Percentiles rank a stretch among this genome's conserved stretches.
phyloP scores from a whole-genome alignment of 805 yeast species.

The Jamesozyma lodderae region DNA sequence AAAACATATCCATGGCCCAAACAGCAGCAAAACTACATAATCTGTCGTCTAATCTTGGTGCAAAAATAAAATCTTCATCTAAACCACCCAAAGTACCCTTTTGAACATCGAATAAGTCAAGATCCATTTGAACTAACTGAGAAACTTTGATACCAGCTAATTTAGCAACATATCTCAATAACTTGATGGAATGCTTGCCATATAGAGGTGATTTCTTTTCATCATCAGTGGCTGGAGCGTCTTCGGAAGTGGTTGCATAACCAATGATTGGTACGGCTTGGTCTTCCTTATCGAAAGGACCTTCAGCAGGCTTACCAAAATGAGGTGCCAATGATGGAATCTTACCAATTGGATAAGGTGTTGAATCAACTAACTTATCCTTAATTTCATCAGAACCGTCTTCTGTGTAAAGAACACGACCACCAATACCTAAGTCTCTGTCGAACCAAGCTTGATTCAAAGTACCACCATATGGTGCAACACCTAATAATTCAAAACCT shows the following conservation, averaged over 20 bases:
- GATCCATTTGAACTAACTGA: slow-evolving; percentile 60
- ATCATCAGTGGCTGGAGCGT: slow-evolving; percentile 45
- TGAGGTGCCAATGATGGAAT: slow-evolving; percentile 84
- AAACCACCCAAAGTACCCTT: slow-evolving; percentile 73
- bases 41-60: slow-evolving; percentile 82
- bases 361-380: slow-evolving; percentile 41
- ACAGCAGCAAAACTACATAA: slow-evolving; percentile 71
- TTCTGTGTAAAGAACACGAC: slow-evolving; percentile 51
- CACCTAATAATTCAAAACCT: slow-evolving; percentile 72
- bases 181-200: slow-evolving; percentile 58
- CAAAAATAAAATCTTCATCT: slow-evolving; percentile 63
- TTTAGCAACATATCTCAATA: slow-evolving; percentile 61
- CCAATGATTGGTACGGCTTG: slow-evolving; percentile 75
- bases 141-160: slow-evolving; percentile 49
- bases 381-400: slow-evolving; percentile 30
- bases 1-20: slow-evolving; percentile 43
- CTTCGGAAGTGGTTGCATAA: slow-evolving; percentile 31
- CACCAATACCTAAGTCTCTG: slow-evolving; percentile 80
- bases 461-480: slow-evolving; percentile 78
- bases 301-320: slow-evolving; percentile 60
- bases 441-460: slow-evolving; percentile 65
- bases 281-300: slow-evolving; percentile 71
- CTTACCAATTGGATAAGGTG: slow-evolving; percentile 66
- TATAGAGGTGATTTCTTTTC: slow-evolving; percentile 56
- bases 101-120: slow-evolving; percentile 76